These are phyloP conservation scores for Trichoderma sp. DNA, from an alignment of 2,329 filamentous ascomycete species.

Conservation along the genomic window DNA sequence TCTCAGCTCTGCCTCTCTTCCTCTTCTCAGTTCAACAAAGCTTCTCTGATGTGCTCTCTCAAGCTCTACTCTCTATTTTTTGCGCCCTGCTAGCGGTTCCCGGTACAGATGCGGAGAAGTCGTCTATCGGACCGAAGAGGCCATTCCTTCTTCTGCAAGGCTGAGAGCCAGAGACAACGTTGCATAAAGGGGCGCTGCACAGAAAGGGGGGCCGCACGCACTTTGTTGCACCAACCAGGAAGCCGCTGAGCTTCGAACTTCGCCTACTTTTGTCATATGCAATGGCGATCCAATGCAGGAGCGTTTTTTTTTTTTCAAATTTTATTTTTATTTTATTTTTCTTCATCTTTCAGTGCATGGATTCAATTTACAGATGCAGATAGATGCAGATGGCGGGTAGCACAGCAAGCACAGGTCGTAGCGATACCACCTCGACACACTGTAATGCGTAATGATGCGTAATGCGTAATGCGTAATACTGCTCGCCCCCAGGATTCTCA, in stretches of 20 bases:
- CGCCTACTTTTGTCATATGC: not conserved
- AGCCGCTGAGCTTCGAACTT: not conserved
- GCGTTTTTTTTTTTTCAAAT: not conserved
- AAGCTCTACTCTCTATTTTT: not conserved
- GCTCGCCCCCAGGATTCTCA: not conserved
- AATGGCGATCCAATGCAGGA: slow-evolving; percentile 11
- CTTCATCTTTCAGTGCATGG: not conserved
- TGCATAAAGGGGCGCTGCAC: slow-evolving; percentile 16
- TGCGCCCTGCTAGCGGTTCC: not conserved
- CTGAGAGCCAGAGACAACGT: slow-evolving; percentile 15
- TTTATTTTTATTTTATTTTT: too few relatives aligned
- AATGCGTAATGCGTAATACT: not conserved
- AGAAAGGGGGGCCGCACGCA: not conserved
- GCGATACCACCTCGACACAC: not conserved
- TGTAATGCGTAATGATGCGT: not conserved
- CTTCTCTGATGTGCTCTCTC: not conserved
- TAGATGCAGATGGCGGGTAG: not conserved
- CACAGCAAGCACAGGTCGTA: not conserved
- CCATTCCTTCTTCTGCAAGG: slow-evolving; percentile 21
- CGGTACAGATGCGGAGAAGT: slow-evolving; percentile 28
- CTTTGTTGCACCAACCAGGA: not conserved
- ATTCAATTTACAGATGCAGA: not conserved
- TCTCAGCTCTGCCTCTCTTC: not conserved
- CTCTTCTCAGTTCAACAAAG: not conserved
- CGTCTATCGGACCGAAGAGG: slow-evolving; percentile 32